These are phyloP conservation scores for Kurtzmaniella quercitrusa DNA, from an alignment of 1,139 yeast species.

Conservation along the genomic window DNA sequence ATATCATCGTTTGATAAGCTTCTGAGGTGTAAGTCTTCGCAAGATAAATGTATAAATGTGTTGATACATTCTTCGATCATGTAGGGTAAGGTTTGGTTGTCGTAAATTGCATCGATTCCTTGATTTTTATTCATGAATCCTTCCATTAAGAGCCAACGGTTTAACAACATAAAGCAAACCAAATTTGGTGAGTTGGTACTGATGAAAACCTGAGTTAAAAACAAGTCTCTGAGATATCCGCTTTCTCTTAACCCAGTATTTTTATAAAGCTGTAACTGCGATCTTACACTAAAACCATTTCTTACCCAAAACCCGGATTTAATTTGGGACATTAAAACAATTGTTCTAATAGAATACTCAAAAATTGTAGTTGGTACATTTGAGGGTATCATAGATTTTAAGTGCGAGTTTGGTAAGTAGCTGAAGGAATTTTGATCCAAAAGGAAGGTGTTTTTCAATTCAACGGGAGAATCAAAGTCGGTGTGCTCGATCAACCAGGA, in stretches of 20 bases:
- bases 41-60: slow-evolving; percentile 62
- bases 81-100: slow-evolving; percentile 43
- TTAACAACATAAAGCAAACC: slow-evolving; percentile 56
- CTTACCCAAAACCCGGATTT: slow-evolving; percentile 61
- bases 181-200: slow-evolving; percentile 55
- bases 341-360: slow-evolving; percentile 74
- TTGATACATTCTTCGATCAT: slow-evolving; percentile 80
- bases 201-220: slow-evolving; percentile 64
- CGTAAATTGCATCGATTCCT: slow-evolving; percentile 21
- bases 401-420: not conserved
- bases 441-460: slow-evolving; percentile 16
- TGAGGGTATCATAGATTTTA: not conserved
- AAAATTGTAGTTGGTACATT: slow-evolving; percentile 32
- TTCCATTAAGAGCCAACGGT: slow-evolving; percentile 69
- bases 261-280: slow-evolving; percentile 77
- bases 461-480: slow-evolving; percentile 22
- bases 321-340: slow-evolving; percentile 54
- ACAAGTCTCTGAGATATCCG: slow-evolving; percentile 76
- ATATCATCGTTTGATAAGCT: slow-evolving; percentile 50
- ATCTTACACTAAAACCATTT: slow-evolving; percentile 63
- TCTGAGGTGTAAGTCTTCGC: slow-evolving; percentile 62
- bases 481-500: slow-evolving; percentile 66
- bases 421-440: slow-evolving; percentile 8
- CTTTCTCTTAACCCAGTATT: slow-evolving; percentile 80
- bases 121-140: slow-evolving; percentile 1